phyloP scores from a whole-genome alignment of 108 stramenopile genomes.

The Nannochloropsis oceanica region DNA sequence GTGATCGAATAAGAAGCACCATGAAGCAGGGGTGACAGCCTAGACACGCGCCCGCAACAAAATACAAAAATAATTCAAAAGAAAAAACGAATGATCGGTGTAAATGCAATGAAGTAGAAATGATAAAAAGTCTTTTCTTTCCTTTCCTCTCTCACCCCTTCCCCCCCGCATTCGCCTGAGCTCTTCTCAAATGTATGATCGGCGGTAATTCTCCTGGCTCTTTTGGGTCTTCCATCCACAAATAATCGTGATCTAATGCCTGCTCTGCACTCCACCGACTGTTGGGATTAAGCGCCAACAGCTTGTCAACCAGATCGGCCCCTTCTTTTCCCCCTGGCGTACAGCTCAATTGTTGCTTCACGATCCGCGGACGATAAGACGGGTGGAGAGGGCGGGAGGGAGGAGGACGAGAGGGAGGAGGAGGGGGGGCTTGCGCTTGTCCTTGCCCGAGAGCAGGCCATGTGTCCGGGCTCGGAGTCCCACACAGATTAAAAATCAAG shows the following conservation, averaged over 20 bases:
- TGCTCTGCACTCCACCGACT: constrained; percentile 8
- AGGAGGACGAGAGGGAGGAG: neutral
- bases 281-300: constrained; percentile 21
- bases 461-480: constrained; percentile 11
- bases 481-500: constrained; percentile 19
- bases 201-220: neutral
- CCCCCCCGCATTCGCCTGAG: neutral
- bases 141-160: neutral
- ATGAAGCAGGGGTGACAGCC: no score
- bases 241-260: constrained; percentile 19
- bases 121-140: no score
- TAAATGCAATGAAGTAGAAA: no score
- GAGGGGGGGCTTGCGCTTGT: neutral
- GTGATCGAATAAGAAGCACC: no score
- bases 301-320: constrained; percentile 12
- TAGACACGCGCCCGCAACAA: no score
- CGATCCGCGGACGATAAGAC: neutral
- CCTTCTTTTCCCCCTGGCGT: neutral
- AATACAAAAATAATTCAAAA: no score
- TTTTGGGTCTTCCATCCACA: neutral
- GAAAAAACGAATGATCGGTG: no score
- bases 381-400: neutral
- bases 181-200: neutral
- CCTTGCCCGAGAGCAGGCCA: neutral
- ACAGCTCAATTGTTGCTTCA: neutral